A percentile compares a stretch with the other conserved stretches of the same genome.
phyloP scores from a whole-genome alignment of 345 rosid species.

The Eucalyptus albens region DNA sequence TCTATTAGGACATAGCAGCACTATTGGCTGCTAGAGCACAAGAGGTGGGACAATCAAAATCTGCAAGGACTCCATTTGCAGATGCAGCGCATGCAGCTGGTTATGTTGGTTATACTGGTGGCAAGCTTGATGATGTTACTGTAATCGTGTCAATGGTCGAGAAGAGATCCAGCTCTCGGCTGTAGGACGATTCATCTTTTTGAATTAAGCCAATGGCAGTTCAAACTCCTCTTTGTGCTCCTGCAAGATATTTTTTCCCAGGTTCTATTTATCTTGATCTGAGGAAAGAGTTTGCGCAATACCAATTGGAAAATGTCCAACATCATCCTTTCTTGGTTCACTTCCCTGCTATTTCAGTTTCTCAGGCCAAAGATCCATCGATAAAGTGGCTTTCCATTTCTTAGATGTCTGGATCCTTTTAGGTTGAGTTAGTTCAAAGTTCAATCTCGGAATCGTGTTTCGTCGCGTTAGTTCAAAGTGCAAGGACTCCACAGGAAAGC shows the following conservation, averaged over 20 bases:
- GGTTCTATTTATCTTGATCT: not conserved
- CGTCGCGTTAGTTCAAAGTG: not conserved
- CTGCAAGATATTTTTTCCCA: not conserved
- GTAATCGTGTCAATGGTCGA: slow-evolving; percentile 41
- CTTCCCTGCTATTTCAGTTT: not conserved
- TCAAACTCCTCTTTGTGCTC: not conserved
- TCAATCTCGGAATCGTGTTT: not conserved
- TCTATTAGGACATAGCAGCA: slow-evolving; percentile 50
- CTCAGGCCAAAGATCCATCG: not conserved
- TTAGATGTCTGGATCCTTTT: not conserved
- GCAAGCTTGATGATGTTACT: slow-evolving; percentile 57
- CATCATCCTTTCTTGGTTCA: not conserved
- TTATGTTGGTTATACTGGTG: slow-evolving; percentile 40
- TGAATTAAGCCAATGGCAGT: not conserved
- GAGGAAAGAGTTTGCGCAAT: not conserved
- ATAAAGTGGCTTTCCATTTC: not conserved
- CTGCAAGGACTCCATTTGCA: slow-evolving; percentile 47
- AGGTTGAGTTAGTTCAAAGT: not conserved
- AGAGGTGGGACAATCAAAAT: slow-evolving; percentile 25
- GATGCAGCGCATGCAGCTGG: slow-evolving; percentile 71
- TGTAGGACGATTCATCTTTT: not conserved
- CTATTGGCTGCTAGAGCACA: slow-evolving; percentile 40
- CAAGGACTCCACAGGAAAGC: not conserved
- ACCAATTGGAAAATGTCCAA: not conserved
- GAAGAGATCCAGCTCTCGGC: not conserved